Evolutionary conservation across 331 rosid genomes (phyloP).

Genomic region (Dryas integrifolia): DNA sequence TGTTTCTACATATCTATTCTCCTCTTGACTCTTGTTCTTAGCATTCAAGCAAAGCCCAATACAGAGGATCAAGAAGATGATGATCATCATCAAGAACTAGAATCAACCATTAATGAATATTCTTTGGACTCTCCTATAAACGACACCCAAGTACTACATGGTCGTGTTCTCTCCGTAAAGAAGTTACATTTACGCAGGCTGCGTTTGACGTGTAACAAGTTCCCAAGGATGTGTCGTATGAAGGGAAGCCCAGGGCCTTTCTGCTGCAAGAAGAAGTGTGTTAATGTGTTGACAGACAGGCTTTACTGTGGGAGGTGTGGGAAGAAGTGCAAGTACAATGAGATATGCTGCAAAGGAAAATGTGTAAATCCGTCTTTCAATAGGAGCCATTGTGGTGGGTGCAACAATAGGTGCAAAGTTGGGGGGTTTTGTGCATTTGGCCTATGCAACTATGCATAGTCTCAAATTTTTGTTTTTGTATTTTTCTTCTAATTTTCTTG

Average conservation of each 20-base stretch:
- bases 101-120: background rate
- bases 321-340: slow-evolving; percentile 28
- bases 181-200: no score
- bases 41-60: background rate
- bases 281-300: slow-evolving; percentile 12
- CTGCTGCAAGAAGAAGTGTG: slow-evolving; percentile 38
- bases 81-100: background rate
- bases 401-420: slow-evolving; percentile 23
- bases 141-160: background rate
- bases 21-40: background rate
- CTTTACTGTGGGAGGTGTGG: slow-evolving; percentile 30
- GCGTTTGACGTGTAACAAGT: slow-evolving; percentile 22
- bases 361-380: slow-evolving; percentile 31
- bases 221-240: slow-evolving; percentile 15
- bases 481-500: background rate
- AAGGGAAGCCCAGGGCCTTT: slow-evolving; percentile 30
- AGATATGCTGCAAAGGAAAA: slow-evolving; percentile 28
- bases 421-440: slow-evolving; percentile 32
- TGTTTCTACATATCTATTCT: background rate
- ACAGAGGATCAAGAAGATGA: background rate
- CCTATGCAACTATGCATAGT: slow-evolving; percentile 28
- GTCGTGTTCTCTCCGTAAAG: no score
- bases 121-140: background rate
- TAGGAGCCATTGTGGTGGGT: slow-evolving; percentile 27
- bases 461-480: background rate